Conservation (phyloP, 2,329 filamentous ascomycete genomes). For the Penicillium sp. region DNA sequence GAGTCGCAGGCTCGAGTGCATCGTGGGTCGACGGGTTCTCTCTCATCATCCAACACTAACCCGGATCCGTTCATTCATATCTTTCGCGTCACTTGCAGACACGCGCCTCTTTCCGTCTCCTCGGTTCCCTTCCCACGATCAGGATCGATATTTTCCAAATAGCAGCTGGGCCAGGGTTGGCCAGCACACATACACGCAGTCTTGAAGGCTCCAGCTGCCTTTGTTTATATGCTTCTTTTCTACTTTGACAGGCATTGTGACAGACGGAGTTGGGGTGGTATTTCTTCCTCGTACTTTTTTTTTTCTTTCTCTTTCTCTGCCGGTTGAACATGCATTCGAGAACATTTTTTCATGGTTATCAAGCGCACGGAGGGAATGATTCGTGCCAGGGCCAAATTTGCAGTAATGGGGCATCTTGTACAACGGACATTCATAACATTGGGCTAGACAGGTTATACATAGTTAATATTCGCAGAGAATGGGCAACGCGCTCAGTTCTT, state of each 20-base stretch:
- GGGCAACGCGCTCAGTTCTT: background rate
- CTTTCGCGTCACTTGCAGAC: background rate
- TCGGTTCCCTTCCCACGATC: background rate
- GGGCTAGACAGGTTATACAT: constrained; percentile 22
- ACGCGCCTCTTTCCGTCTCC: background rate
- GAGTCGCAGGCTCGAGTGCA: constrained; percentile 79
- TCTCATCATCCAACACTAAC: constrained; percentile 73
- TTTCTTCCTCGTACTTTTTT: constrained; percentile 18
- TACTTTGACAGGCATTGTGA: constrained; percentile 19
- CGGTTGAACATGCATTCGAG: constrained; percentile 13
- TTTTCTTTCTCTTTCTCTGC: constrained; percentile 10
- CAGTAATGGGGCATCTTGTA: constrained; percentile 22
- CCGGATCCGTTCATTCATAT: background rate
- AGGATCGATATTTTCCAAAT: constrained; percentile 12
- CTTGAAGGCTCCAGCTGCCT: constrained; percentile 12
- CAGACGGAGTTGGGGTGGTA: constrained; percentile 18
- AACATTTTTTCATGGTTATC: constrained; percentile 1
- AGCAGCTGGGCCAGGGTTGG: constrained; percentile 11
- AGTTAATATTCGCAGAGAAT: constrained; percentile 20
- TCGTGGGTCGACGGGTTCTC: constrained; percentile 85
- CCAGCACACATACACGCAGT: constrained; percentile 23
- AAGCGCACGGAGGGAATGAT: constrained; percentile 1
- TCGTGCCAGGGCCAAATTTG: background rate
- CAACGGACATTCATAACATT: constrained; percentile 23
- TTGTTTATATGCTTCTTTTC: constrained; percentile 25